Evolutionary conservation across 495 filamentous ascomycete genomes (phyloP), one percentile per base, ranked within the genome.

Genomic region (Pyronema domesticum): DNA sequence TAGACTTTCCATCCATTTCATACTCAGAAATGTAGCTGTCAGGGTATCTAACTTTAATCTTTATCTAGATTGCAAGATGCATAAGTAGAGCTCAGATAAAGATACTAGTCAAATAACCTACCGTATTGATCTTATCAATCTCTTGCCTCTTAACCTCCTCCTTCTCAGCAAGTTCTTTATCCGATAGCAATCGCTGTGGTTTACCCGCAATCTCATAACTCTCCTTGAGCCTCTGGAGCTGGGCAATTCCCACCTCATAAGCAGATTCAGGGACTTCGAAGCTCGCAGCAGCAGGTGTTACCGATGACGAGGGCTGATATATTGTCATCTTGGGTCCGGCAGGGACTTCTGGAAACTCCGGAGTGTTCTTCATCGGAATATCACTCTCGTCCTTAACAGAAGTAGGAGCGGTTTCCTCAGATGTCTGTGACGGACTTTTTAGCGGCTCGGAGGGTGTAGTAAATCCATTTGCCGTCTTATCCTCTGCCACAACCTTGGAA

Each of bases 31-130:
- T 60, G 23, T 64, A 64, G 87, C 80, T 44, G 72, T 95, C 88
- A 0, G 91, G 89, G 58, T 94, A 87, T 18, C 89, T 82, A 51
- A 96, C 72, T 56, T 83, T 87, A 53, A 98, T 75, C 40, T 78
- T 72, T 40, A 94, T 46, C 62, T 65, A 51, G n/a, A 53, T 37
- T 44, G 14, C n/a, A 45, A 17, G 6, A 49, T 3, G 18, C 7
- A 34, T 23, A 17, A 55, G 3, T 1, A 30, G 14, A 51, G 37
- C 34, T n/a, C 3, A 18, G 36, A 35, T 18, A 18, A 42, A 13
- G 15, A 3, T 42, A 42, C 15, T 42, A 43, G 2, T 5, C 1
- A 37, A 18, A 11, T 3, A 15, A 46, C 61, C 45, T 58, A 65
- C 79, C 43, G 76, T 72, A 37, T 75, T 80, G 53, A 88, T 71